Evolutionary conservation across 23 red algal species (phyloP).

Genomic region (Agarophyton chilense): DNA sequence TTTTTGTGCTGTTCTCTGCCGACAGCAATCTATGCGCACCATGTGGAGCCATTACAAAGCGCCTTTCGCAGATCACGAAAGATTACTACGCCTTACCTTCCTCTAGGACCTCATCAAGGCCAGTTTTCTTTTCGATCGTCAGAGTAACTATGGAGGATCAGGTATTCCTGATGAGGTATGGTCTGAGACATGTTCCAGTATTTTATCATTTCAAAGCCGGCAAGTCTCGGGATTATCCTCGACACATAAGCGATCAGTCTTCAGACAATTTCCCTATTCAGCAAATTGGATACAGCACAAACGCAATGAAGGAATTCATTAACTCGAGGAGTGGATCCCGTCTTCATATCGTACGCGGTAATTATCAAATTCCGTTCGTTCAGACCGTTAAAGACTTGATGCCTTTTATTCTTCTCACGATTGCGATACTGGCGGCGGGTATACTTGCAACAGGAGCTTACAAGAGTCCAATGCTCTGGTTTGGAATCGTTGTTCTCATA

Average conservation of each 20-base stretch:
- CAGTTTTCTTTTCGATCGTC: constrained; percentile 59
- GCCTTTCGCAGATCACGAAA: background rate
- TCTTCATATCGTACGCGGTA: constrained; percentile 38
- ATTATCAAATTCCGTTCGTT: constrained; percentile 77
- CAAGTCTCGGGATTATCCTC: constrained; percentile 28
- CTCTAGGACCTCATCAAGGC: constrained; percentile 17
- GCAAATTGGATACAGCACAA: constrained; percentile 17
- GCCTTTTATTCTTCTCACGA: constrained; percentile 28
- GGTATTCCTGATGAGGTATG: constrained; percentile 35
- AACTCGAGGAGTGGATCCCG: constrained; percentile 47
- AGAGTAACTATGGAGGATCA: constrained; percentile 28
- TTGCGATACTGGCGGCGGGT: background rate
- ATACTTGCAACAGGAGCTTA: constrained; percentile 50
- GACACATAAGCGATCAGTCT: constrained; percentile 21
- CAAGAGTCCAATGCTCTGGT: constrained; percentile 74
- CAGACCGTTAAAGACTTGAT: constrained; percentile 11
- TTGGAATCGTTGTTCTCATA: constrained; percentile 56
- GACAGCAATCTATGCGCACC: constrained; percentile 46
- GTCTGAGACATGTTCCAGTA: constrained; percentile 66
- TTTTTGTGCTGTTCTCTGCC: constrained; percentile 62
- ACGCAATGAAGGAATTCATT: constrained; percentile 50
- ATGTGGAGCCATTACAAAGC: constrained; percentile 19
- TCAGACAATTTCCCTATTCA: constrained; percentile 23
- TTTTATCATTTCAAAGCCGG: constrained; percentile 46
- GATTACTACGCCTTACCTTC: constrained; percentile 22